Percentiles rank a stretch among this genome's conserved stretches.
These are phyloP conservation scores for Pilobolus umbonatus DNA, from an alignment of 192 early-diverging fungal species.

Conservation along the genomic window DNA sequence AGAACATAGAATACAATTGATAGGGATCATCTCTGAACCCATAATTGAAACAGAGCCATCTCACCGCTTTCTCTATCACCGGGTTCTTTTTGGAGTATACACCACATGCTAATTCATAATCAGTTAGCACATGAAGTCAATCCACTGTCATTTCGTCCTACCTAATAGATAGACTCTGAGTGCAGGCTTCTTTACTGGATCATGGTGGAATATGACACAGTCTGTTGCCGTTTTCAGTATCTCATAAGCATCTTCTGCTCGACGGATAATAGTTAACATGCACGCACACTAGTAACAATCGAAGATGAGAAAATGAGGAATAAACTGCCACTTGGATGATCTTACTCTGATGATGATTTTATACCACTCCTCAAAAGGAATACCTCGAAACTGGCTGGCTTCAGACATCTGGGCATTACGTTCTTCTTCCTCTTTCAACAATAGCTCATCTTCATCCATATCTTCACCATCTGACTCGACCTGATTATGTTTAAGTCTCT, in stretches of 20 bases:
- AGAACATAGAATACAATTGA: slow-evolving; percentile 43
- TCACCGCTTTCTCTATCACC: slow-evolving; percentile 28
- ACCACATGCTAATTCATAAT: slow-evolving; percentile 30
- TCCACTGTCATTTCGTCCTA: no score
- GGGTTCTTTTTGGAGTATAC: slow-evolving; percentile 21
- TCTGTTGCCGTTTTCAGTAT: slow-evolving; percentile 50
- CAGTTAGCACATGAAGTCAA: no score
- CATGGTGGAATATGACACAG: slow-evolving; percentile 59
- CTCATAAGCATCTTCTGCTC: slow-evolving; percentile 50
- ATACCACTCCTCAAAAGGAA: slow-evolving; percentile 57
- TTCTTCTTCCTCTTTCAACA: slow-evolving; percentile 25
- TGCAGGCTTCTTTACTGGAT: slow-evolving; percentile 28
- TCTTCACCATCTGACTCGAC: slow-evolving; percentile 8
- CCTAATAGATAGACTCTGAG: slow-evolving; percentile 56
- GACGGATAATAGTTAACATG: slow-evolving; percentile 43
- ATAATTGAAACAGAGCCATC: slow-evolving; percentile 38
- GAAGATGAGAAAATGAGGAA: slow-evolving; percentile 4
- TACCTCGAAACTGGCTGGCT: slow-evolving; percentile 32
- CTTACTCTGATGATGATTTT: slow-evolving; percentile 57
- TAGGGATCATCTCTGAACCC: slow-evolving; percentile 40
- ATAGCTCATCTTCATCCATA: slow-evolving; percentile 13
- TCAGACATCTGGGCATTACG: slow-evolving; percentile 26
- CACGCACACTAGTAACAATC: slow-evolving; percentile 44
- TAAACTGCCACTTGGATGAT: no score
- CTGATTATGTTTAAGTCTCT: slow-evolving; percentile 10